Evolutionary conservation across 768 basidiomycete genomes (phyloP).

Genomic region (Boletus huronensis): DNA sequence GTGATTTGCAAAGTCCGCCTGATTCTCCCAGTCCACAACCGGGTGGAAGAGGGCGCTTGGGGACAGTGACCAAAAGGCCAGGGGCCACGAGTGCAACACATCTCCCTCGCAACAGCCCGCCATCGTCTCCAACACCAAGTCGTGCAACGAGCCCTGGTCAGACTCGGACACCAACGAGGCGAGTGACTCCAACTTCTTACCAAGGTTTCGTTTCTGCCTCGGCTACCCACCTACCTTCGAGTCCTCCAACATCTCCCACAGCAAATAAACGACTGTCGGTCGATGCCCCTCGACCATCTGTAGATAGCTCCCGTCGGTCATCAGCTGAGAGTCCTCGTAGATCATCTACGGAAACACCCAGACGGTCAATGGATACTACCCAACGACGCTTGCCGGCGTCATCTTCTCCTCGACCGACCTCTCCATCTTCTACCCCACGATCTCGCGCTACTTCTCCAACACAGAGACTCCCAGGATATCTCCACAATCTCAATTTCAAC

Average conservation of each 20-base stretch:
- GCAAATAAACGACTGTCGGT: slow-evolving; percentile 29
- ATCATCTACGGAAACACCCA: slow-evolving; percentile 26
- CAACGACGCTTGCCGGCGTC: slow-evolving; percentile 25
- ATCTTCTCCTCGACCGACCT: slow-evolving; percentile 38
- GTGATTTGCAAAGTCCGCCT: slow-evolving; percentile 44
- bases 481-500: slow-evolving; percentile 55
- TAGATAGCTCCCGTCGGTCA: slow-evolving; percentile 34
- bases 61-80: slow-evolving; percentile 34
- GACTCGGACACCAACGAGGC: slow-evolving; percentile 39
- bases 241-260: slow-evolving; percentile 28
- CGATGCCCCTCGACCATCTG: slow-evolving; percentile 22
- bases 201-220: slow-evolving; percentile 49
- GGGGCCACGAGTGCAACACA: slow-evolving; percentile 40
- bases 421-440: slow-evolving; percentile 42
- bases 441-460: slow-evolving; percentile 45
- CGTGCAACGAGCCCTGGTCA: slow-evolving; percentile 41
- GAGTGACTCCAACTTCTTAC: slow-evolving; percentile 38
- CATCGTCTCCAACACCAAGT: slow-evolving; percentile 39
- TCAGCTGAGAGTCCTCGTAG: slow-evolving; percentile 39
- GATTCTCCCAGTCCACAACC: slow-evolving; percentile 46
- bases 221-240: slow-evolving; percentile 47
- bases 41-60: slow-evolving; percentile 34
- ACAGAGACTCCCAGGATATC: slow-evolving; percentile 40
- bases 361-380: slow-evolving; percentile 21
- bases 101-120: slow-evolving; percentile 37